Percentiles rank a stretch among this genome's conserved stretches.
These are phyloP conservation scores for Rhodomyrtus tomentosa DNA, from an alignment of 345 rosid genomes.

Conservation along the genomic window DNA sequence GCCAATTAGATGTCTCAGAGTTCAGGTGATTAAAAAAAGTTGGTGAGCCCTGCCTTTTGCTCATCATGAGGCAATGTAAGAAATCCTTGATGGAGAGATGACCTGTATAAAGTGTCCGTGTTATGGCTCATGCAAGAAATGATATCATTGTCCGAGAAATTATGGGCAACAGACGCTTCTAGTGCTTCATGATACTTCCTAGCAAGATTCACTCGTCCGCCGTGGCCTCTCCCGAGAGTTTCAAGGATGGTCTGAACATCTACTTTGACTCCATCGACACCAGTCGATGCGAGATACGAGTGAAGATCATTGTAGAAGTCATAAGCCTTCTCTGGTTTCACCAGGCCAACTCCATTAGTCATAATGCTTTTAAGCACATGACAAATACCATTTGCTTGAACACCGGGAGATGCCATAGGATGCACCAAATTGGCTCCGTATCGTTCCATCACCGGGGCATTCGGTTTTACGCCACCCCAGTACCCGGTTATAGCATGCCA, in stretches of 20 bases:
- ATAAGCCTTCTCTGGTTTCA: constrained; percentile 9
- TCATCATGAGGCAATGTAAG: not conserved
- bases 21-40: not conserved
- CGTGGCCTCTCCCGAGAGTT: constrained; percentile 18
- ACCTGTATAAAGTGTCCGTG: constrained; percentile 20
- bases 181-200: constrained; percentile 27
- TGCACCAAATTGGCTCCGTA: not conserved
- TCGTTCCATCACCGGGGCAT: not conserved
- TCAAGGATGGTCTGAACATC: constrained; percentile 10
- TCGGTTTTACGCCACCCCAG: constrained; percentile 20
- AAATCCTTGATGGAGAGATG: not conserved
- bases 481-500: constrained; percentile 20
- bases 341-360: constrained; percentile 10
- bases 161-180: constrained; percentile 21
- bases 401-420: not conserved
- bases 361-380: not conserved
- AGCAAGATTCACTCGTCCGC: constrained; percentile 29
- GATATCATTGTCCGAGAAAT: constrained; percentile 27
- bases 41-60: not conserved
- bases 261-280: constrained; percentile 20
- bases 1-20: not conserved
- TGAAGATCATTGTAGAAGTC: constrained; percentile 17
- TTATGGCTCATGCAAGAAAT: constrained; percentile 38
- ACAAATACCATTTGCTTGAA: constrained; percentile 1
- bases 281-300: constrained; percentile 4